These are phyloP conservation scores for Nakaseomyces uthaithaninus DNA, from an alignment of 1,139 yeast species.

Conservation along the genomic window DNA sequence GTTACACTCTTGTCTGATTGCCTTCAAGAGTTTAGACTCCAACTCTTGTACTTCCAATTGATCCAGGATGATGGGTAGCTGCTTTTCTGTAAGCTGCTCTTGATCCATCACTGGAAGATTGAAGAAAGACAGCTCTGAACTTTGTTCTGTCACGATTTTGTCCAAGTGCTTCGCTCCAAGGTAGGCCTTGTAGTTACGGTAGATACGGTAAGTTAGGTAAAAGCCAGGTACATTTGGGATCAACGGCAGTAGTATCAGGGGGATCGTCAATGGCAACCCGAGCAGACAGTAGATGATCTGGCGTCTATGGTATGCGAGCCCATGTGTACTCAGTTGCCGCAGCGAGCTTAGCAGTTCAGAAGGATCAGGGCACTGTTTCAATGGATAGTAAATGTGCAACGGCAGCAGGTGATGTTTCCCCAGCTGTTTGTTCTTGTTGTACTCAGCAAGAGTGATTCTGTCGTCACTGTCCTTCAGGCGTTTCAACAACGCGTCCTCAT, in stretches of 20 bases:
- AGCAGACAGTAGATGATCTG: constrained; percentile 44
- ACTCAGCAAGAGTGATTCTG: constrained; percentile 11
- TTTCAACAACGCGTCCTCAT: constrained; percentile 31
- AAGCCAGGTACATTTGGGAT: constrained; percentile 94
- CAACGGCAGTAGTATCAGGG: constrained; percentile 75
- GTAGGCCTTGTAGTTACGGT: constrained; percentile 76
- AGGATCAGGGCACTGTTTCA: constrained; percentile 23
- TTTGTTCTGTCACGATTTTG: constrained; percentile 1
- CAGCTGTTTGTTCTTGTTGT: constrained; percentile 11
- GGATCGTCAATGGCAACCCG: constrained; percentile 71
- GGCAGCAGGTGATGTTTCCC: constrained; percentile 20
- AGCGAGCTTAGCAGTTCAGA: constrained; percentile 18
- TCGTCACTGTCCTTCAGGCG: constrained; percentile 17
- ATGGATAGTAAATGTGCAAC: constrained; percentile 22
- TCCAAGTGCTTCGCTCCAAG: constrained; percentile 63
- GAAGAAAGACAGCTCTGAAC: neutral
- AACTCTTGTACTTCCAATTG: constrained; percentile 33
- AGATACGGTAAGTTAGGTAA: constrained; percentile 70
- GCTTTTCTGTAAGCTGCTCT: neutral
- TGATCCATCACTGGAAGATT: neutral
- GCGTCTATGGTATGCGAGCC: constrained; percentile 38
- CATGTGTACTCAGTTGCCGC: constrained; percentile 32
- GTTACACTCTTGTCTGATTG: constrained; percentile 41
- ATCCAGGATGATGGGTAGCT: constrained; percentile 15
- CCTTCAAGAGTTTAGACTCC: constrained; percentile 38